Percentiles rank a stretch among this genome's conserved stretches.
Conservation (phyloP, 1,139 yeast species). For the Zygosaccharomyces pseudobailii region DNA sequence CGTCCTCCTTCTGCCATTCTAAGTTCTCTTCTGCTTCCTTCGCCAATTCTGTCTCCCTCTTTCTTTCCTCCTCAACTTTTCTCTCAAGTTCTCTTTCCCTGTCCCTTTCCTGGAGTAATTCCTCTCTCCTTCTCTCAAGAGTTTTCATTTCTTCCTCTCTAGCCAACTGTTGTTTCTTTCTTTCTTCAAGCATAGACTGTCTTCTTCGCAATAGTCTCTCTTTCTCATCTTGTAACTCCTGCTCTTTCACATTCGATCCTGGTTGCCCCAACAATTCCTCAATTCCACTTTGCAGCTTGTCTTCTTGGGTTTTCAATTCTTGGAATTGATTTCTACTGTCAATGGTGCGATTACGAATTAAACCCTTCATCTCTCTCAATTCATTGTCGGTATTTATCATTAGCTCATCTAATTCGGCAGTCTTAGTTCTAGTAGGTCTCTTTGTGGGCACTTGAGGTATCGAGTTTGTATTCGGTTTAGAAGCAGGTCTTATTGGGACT, state of each 20-base stretch:
- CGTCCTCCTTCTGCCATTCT: neutral
- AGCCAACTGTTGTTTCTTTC: neutral
- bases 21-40: neutral
- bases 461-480: conserved; percentile 10
- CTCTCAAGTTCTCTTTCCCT: neutral
- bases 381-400: conserved; percentile 20
- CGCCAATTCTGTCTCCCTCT: neutral
- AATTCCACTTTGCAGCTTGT: neutral
- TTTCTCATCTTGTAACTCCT: conserved; percentile 1
- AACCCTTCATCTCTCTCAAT: conserved; percentile 20
- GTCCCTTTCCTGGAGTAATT: no score
- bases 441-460: conserved; percentile 13
- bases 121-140: no score
- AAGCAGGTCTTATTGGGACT: conserved; percentile 18
- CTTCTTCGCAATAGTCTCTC: neutral
- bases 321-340: conserved; percentile 1
- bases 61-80: neutral
- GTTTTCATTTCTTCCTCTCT: neutral
- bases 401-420: conserved; percentile 19
- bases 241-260: neutral
- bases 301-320: neutral
- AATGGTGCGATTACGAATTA: conserved; percentile 10
- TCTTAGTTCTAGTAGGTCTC: conserved; percentile 17
- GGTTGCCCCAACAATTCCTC: conserved; percentile 1
- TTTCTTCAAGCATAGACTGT: neutral